Evolutionary conservation across 306 rosid genomes (phyloP).

Genomic region (Dalbergia cultrata): DNA sequence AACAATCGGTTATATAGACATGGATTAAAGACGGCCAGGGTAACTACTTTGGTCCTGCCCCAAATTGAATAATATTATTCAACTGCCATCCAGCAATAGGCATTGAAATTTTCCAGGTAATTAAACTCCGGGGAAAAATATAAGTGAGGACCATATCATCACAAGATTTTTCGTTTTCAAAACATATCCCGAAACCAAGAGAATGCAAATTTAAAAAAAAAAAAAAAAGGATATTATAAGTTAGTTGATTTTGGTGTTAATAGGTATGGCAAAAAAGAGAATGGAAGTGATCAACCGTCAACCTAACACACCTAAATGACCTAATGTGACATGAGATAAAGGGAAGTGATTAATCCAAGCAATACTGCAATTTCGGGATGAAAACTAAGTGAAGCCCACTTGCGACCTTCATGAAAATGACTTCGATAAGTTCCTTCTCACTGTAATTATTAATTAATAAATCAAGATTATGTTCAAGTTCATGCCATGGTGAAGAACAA

Average conservation of each 20-base stretch:
- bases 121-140: too few relatives aligned
- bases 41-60: background rate
- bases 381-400: constrained; percentile 53
- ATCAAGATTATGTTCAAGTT: background rate
- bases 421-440: constrained; percentile 18
- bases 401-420: constrained; percentile 51
- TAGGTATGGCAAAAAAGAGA: constrained; percentile 50
- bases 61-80: background rate
- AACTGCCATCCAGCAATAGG: too few relatives aligned
- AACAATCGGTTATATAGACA: too few relatives aligned
- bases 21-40: background rate
- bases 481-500: constrained; percentile 7
- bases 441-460: background rate
- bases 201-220: constrained; percentile 1
- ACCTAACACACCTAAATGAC: constrained; percentile 69
- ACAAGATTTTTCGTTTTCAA: background rate
- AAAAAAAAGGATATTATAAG: constrained; percentile 16
- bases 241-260: constrained; percentile 52
- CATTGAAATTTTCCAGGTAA: background rate
- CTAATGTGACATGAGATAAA: constrained; percentile 52
- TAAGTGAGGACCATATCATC: background rate
- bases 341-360: constrained; percentile 28
- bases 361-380: constrained; percentile 37
- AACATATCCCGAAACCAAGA: background rate
- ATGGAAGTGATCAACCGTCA: constrained; percentile 54